These are phyloP conservation scores for Phytopythium litorale DNA, from an alignment of 352 stramenopile species.

Conservation along the genomic window DNA sequence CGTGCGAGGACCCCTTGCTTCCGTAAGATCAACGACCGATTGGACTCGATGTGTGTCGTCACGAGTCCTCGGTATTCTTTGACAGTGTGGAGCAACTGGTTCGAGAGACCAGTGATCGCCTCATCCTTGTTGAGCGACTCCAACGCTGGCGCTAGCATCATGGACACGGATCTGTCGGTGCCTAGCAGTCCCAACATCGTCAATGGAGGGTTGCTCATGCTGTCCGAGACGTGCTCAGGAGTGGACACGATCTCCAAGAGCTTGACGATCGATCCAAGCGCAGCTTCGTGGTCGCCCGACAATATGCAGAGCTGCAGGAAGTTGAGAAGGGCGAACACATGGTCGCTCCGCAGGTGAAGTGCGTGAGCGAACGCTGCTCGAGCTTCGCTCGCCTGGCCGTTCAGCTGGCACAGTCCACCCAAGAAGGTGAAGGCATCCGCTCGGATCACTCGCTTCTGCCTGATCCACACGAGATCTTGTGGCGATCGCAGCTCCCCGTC, in stretches of 20 bases:
- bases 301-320: conserved; percentile 38
- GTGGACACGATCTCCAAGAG: conserved; percentile 24
- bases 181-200: conserved; percentile 14
- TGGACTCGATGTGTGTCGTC: conserved; percentile 36
- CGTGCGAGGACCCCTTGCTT: conserved; percentile 36
- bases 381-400: conserved; percentile 25
- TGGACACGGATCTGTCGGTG: conserved; percentile 16
- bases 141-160: conserved; percentile 19
- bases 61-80: conserved; percentile 38
- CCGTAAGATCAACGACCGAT: conserved; percentile 40
- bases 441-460: conserved; percentile 32
- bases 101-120: conserved; percentile 5
- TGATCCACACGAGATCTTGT: conserved; percentile 17
- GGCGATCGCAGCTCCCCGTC: conserved; percentile 12
- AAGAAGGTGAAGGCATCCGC: conserved; percentile 37
- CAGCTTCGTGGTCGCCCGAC: conserved; percentile 29
- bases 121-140: conserved; percentile 6
- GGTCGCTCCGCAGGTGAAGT: conserved; percentile 31
- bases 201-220: neutral
- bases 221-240: neutral
- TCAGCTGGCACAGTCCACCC: conserved; percentile 30
- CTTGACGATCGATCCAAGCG: conserved; percentile 28
- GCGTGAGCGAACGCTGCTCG: conserved; percentile 21
- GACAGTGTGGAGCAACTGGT: conserved; percentile 23
- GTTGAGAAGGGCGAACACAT: conserved; percentile 40